These are phyloP conservation scores for Alternaria consortialis DNA, from an alignment of 2,329 filamentous ascomycete species.

Conservation along the genomic window DNA sequence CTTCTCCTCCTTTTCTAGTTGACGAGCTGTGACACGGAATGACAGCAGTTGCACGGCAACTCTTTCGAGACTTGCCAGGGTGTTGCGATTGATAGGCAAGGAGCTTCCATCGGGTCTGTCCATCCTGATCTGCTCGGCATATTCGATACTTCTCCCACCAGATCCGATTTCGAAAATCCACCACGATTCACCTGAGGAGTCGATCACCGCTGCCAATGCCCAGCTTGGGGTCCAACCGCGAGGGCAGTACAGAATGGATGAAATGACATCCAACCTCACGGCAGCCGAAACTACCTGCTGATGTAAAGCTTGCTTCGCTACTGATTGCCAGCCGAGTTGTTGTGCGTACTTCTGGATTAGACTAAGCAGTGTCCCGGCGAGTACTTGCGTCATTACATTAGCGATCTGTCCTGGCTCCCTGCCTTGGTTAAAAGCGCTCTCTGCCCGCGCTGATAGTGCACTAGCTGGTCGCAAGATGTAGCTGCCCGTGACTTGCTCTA, in stretches of 20 bases:
- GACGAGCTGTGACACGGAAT: constrained; percentile 38
- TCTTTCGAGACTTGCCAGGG: constrained; percentile 49
- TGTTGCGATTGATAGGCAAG: constrained; percentile 36
- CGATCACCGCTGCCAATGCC: constrained; percentile 69
- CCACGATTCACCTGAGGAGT: constrained; percentile 49
- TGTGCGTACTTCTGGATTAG: constrained; percentile 68
- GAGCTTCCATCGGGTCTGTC: constrained; percentile 30
- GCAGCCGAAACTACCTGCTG: constrained; percentile 67
- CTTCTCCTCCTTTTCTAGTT: constrained; percentile 36
- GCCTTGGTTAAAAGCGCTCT: constrained; percentile 70
- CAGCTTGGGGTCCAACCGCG: constrained; percentile 76
- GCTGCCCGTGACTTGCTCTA: constrained; percentile 82
- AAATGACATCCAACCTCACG: constrained; percentile 67
- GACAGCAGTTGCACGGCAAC: constrained; percentile 50
- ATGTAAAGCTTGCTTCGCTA: constrained; percentile 38
- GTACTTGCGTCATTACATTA: constrained; percentile 66
- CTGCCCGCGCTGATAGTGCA: constrained; percentile 58
- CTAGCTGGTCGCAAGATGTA: constrained; percentile 72
- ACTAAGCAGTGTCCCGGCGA: constrained; percentile 69
- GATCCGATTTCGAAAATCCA: constrained; percentile 46
- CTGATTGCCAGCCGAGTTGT: constrained; percentile 71
- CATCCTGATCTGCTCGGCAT: constrained; percentile 42
- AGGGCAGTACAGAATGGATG: constrained; percentile 74
- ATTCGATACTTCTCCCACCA: constrained; percentile 33
- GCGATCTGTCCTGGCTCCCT: constrained; percentile 68